Evolutionary conservation across 2,329 filamentous ascomycete species (phyloP), one percentile per base, ranked within the genome.

Genomic region (Monilinia aucupariae): DNA sequence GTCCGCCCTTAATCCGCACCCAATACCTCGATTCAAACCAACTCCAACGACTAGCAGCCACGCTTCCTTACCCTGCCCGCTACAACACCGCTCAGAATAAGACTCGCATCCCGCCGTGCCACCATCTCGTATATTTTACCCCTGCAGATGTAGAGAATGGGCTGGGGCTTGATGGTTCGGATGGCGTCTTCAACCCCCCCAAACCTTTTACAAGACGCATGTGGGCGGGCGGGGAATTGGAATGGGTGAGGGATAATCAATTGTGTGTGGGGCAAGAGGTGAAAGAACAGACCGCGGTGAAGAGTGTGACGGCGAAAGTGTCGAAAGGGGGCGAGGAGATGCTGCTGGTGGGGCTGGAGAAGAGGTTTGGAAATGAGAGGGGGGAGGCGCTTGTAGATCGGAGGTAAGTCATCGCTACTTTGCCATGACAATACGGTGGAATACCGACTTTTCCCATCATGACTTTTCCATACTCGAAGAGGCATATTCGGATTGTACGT

Each of bases 111-210:
- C 70, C 70, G 43, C 61, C 71, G n/a, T 66, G 82, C 1, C 85
- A 86, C 66, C 85, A 88, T 69, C 76, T 88, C 0, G 81, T 80
- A 0, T 88, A 87, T 71, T 88, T 88, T 70, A 86, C 84, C 0
- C 84, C 85, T 0, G 75, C 75, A 0, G 81, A 81, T 5, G 65
- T 82, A 0, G 85, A 87, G 68, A 65, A 70, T 0, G 78, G 82
- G 8, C 77, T 88, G 0, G 85, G 84, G 0, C 65, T 71, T 0
- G 85, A 89, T 71, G 86, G 86, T 17, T 85, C 82, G 0, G 85
- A 88, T 73, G 74, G 71, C 0, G 81, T 80, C 0, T 87, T 84
- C 71, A 88, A 86, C 67, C 80, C 85, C 0, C 78, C 82, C 0
- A 65, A 74, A 3, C 85, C 85, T 0, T 88, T 87, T 63, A 85